Conservation (phyloP, 2,329 filamentous ascomycete genomes). For the Cercospora sp. region DNA sequence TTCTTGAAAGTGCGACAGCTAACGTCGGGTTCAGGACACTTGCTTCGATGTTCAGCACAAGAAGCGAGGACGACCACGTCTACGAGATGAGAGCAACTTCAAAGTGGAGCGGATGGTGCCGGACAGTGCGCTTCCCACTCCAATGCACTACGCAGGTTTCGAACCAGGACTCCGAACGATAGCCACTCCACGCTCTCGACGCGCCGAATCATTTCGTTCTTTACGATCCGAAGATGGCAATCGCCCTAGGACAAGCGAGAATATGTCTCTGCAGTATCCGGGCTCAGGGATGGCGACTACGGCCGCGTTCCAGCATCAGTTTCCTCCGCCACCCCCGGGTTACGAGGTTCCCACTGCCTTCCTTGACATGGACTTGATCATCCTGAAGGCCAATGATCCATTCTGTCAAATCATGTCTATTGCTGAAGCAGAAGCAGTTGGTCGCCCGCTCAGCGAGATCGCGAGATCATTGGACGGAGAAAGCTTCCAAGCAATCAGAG, state of each 20-base stretch:
- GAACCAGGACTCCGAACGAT: constrained; percentile 26
- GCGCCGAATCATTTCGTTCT: constrained; percentile 40
- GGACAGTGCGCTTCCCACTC: constrained; percentile 17
- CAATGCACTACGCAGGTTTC: constrained; percentile 27
- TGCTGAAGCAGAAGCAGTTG: constrained; percentile 42
- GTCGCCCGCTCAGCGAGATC: constrained; percentile 47
- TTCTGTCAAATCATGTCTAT: constrained; percentile 47
- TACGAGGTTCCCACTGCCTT: constrained; percentile 43
- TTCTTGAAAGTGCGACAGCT: background rate
- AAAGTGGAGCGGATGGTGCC: constrained; percentile 28
- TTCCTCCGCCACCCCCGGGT: constrained; percentile 14
- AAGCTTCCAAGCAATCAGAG: constrained; percentile 47
- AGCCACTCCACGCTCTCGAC: constrained; percentile 31
- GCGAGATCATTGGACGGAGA: constrained; percentile 46
- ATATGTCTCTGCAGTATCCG: constrained; percentile 25
- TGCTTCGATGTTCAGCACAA: constrained; percentile 86
- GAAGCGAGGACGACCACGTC: constrained; percentile 74
- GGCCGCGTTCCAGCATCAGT: constrained; percentile 22
- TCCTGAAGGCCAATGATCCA: constrained; percentile 49
- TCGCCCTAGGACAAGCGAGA: constrained; percentile 23
- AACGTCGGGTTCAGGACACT: constrained; percentile 58
- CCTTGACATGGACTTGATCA: constrained; percentile 50
- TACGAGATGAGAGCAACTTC: constrained; percentile 63
- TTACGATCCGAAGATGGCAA: constrained; percentile 37
- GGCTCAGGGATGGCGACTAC: constrained; percentile 24